Evolutionary conservation across 2,329 filamentous ascomycete species (phyloP).

Genomic region (Venturiaceae sp.): DNA sequence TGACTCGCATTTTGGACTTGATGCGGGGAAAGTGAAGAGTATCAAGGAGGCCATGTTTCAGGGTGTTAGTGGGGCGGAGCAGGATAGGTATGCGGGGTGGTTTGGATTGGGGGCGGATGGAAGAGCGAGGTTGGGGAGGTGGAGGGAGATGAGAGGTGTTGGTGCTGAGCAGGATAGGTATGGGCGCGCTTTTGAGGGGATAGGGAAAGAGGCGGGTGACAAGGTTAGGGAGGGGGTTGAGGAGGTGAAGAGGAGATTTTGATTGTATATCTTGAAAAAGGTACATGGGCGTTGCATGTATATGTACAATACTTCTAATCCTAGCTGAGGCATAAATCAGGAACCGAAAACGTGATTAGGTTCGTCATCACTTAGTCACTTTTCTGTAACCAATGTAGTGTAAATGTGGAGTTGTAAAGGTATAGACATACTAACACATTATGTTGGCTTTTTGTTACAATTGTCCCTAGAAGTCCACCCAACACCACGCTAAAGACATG

Average conservation of each 20-base stretch:
- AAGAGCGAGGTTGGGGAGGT: background rate
- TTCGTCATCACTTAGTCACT: too few relatives aligned
- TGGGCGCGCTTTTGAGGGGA: background rate
- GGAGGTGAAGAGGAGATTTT: background rate
- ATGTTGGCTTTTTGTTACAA: too few relatives aligned
- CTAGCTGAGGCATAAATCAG: too few relatives aligned
- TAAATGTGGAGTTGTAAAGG: too few relatives aligned
- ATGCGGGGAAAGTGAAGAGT: background rate
- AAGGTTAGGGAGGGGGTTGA: background rate
- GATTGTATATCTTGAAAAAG: too few relatives aligned
- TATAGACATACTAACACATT: too few relatives aligned
- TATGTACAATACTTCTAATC: too few relatives aligned
- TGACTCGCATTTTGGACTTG: slow-evolving; percentile 1
- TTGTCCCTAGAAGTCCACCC: too few relatives aligned
- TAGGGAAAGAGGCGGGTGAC: background rate
- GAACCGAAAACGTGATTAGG: too few relatives aligned
- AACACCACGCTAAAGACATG: background rate
- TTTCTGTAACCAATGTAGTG: too few relatives aligned
- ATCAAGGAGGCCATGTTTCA: slow-evolving; percentile 2
- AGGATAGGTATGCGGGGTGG: slow-evolving; percentile 2
- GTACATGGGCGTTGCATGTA: too few relatives aligned
- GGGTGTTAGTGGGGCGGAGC: slow-evolving; percentile 3
- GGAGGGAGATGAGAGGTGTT: background rate
- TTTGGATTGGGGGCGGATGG: slow-evolving; percentile 7
- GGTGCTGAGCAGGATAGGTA: slow-evolving; percentile 3